Evolutionary conservation across 345 rosid genomes (phyloP), one percentile per base, ranked within the genome.

Genomic region (Camelina neglecta): DNA sequence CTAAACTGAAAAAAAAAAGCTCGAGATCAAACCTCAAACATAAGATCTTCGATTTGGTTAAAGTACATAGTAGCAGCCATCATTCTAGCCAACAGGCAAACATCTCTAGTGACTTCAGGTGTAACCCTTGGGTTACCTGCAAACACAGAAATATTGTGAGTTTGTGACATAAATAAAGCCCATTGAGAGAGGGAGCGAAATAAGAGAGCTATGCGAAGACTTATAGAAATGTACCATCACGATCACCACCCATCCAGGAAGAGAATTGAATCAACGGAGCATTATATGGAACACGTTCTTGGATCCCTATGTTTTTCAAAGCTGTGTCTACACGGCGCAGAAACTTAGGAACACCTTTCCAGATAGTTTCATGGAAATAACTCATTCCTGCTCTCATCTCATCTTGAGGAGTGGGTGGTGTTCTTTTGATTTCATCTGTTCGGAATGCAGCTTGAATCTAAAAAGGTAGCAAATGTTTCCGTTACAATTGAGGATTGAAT

Each of bases 161-260:
- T 51, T 21, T 21, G 56, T 50, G 42, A 12, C 23, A 29, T 31
- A 23, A 72, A 51, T 58, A 8, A 47, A 57, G 21, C 9, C 9
- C 39, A 3, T 8, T 11, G 47, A 15, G 31, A 33, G 61, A 49
- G 36, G 45, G 16, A 7, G 6, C 12, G 0, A 33, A 21, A 39
- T 11, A 61, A 1, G 33, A 51, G 7, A 49, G 39, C 24, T 49
- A 10, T 7, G 16, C 21, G 39, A 60, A 6, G 51, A 18, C 15
- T 33, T 45, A 36, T 20, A 63, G 56, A 69, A 56, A 23, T 3
- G 24, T 81, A 93, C 99, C 99, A 54, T 96, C 99, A 73, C 98
- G 99, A 80, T 96, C 98, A 53, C 99, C 99, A 39, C 99, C 99
- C 99, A 93, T 93, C 99, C 99, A 96, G 15, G 99, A 96, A 66